phyloP scores from a whole-genome alignment of 1,284 basidiomycete genomes.

The Cryptococcus floricola region DNA sequence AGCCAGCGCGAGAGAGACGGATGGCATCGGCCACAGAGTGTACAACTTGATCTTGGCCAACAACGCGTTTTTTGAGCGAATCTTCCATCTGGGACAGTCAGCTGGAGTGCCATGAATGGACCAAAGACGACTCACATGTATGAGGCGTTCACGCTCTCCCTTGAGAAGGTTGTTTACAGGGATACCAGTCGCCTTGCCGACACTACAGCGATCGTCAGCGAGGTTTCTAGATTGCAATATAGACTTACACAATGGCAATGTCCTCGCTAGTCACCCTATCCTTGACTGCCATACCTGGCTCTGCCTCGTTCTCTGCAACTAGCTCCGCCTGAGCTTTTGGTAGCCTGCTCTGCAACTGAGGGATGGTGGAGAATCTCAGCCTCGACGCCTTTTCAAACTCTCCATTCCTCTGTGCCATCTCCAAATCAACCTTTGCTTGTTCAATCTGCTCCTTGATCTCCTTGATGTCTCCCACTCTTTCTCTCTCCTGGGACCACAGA shows the following conservation, averaged over 20 bases:
- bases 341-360: constrained; percentile 69
- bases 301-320: constrained; percentile 50
- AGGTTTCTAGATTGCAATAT: not conserved
- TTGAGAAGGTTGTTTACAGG: constrained; percentile 83
- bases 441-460: constrained; percentile 72
- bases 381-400: constrained; percentile 76
- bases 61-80: constrained; percentile 65
- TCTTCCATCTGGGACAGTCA: constrained; percentile 71
- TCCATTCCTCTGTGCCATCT: constrained; percentile 79
- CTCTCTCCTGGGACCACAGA: constrained; percentile 74
- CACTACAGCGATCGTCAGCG: constrained; percentile 31
- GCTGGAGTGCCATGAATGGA: not conserved
- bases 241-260: constrained; percentile 67
- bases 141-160: constrained; percentile 82
- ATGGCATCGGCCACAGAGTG: constrained; percentile 78
- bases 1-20: constrained; percentile 80
- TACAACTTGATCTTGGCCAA: constrained; percentile 84
- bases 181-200: constrained; percentile 85
- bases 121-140: constrained; percentile 61
- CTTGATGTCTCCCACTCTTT: constrained; percentile 71
- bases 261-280: constrained; percentile 85
- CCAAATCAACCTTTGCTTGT: constrained; percentile 75
- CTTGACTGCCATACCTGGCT: constrained; percentile 63
- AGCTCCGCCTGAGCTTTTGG: constrained; percentile 61
- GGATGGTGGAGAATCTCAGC: constrained; percentile 78